Percentiles rank a stretch among this genome's conserved stretches.
These are phyloP conservation scores for Serendipita indica DNA, from an alignment of 768 basidiomycete genomes.

Conservation along the genomic window DNA sequence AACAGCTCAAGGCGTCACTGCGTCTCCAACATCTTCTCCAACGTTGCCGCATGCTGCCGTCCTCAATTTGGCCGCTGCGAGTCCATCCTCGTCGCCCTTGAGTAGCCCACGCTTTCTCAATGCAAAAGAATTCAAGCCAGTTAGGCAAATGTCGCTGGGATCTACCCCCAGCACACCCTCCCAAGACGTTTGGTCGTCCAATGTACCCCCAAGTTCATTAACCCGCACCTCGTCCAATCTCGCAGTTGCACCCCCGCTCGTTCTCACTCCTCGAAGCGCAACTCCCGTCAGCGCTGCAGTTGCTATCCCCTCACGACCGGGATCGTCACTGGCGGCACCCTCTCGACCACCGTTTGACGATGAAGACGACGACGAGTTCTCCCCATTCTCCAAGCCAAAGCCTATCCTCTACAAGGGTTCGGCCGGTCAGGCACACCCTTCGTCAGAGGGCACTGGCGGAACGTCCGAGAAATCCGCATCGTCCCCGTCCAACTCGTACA, in stretches of 20 bases:
- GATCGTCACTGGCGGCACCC: constrained; percentile 1
- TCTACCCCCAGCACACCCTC: constrained; percentile 62
- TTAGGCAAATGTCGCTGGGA: constrained; percentile 62
- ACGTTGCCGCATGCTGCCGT: constrained; percentile 42
- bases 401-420: constrained; percentile 42
- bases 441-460: constrained; percentile 34
- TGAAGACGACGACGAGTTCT: constrained; percentile 66
- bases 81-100: constrained; percentile 69
- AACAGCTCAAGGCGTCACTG: constrained; percentile 21
- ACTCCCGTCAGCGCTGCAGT: constrained; percentile 17
- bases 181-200: constrained; percentile 76
- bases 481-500: constrained; percentile 14
- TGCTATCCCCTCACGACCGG: constrained; percentile 53
- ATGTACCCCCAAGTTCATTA: constrained; percentile 30
- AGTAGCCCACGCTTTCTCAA: constrained; percentile 75
- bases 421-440: constrained; percentile 37
- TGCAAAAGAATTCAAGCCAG: constrained; percentile 85
- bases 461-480: constrained; percentile 29
- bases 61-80: constrained; percentile 48
- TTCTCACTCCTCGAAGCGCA: constrained; percentile 24
- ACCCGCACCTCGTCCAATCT: constrained; percentile 61
- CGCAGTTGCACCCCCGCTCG: constrained; percentile 79
- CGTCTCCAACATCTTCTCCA: constrained; percentile 51
- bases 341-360: constrained; percentile 13
- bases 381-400: constrained; percentile 45